Percentiles rank a stretch among this genome's conserved stretches.
Evolutionary conservation across 1,284 basidiomycete species (phyloP).

Genomic region (Ustilago crameri): DNA sequence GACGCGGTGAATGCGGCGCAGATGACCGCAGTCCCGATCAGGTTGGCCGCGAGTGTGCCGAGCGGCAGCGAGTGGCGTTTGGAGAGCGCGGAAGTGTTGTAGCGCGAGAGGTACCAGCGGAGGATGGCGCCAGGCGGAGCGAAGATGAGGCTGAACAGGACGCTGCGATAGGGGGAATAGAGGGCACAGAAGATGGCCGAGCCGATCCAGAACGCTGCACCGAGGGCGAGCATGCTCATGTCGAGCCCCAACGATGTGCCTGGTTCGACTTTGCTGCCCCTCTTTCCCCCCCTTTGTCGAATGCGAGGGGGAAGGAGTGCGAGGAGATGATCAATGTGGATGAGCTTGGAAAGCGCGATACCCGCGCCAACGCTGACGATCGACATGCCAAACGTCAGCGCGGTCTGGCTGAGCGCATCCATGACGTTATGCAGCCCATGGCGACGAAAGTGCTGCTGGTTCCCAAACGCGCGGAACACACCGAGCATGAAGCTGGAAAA

Average conservation of each 20-base stretch:
- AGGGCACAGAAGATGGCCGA: constrained; percentile 81
- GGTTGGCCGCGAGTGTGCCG: constrained; percentile 88
- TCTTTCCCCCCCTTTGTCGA: neutral
- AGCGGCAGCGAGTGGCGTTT: constrained; percentile 73
- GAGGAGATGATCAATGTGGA: constrained; percentile 16
- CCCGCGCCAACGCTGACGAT: constrained; percentile 52
- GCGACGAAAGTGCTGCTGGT: constrained; percentile 74
- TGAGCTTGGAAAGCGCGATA: constrained; percentile 26
- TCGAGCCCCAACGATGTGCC: constrained; percentile 16
- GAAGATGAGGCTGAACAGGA: constrained; percentile 88
- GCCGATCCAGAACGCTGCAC: constrained; percentile 69
- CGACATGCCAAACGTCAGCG: constrained; percentile 56
- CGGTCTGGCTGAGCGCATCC: constrained; percentile 64
- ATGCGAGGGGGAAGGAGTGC: neutral
- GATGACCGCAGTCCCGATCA: constrained; percentile 72
- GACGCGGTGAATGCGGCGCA: constrained; percentile 49
- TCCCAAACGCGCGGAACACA: constrained; percentile 85
- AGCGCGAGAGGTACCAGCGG: constrained; percentile 78
- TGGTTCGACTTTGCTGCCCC: neutral
- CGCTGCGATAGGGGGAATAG: constrained; percentile 79
- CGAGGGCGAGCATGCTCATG: constrained; percentile 30
- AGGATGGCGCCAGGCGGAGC: constrained; percentile 87
- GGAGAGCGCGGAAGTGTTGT: constrained; percentile 78
- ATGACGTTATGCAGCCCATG: constrained; percentile 79
- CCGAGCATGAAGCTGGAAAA: constrained; percentile 96